These are phyloP conservation scores for Phlyctochytrium arcticum DNA, from an alignment of 192 early-diverging fungal species.

Conservation along the genomic window DNA sequence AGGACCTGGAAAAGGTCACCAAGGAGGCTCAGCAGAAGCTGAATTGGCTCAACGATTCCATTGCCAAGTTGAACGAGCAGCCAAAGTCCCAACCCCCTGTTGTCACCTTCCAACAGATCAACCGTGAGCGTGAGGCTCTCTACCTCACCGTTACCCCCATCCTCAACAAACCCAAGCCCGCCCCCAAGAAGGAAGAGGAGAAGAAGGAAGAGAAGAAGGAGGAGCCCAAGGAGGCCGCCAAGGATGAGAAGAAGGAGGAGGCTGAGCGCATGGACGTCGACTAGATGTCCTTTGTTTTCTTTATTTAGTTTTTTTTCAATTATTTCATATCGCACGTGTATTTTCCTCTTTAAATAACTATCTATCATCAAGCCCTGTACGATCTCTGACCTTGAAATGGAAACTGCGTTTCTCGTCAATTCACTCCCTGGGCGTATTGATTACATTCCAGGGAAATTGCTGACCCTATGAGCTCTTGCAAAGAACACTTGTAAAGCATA, in stretches of 20 bases:
- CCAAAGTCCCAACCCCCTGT: slow-evolving; percentile 72
- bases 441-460: too few species aligned
- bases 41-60: slow-evolving; percentile 82
- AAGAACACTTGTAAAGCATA: too few species aligned
- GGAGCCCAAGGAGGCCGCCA: slow-evolving; percentile 24
- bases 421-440: too few species aligned
- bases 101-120: slow-evolving; percentile 69
- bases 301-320: too few species aligned
- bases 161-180: slow-evolving; percentile 88
- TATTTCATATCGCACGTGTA: too few species aligned
- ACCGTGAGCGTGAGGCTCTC: slow-evolving; percentile 64
- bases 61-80: slow-evolving; percentile 68
- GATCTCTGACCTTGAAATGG: too few species aligned
- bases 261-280: slow-evolving; percentile 37
- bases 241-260: slow-evolving; percentile 58
- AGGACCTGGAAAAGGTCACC: slow-evolving; percentile 78
- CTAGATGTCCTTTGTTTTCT: too few species aligned
- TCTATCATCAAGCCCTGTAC: too few species aligned
- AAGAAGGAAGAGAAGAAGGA: slow-evolving; percentile 38
- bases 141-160: slow-evolving; percentile 71
- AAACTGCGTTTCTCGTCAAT: too few species aligned
- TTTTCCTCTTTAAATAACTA: too few species aligned
- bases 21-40: slow-evolving; percentile 71
- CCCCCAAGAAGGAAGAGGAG: slow-evolving; percentile 48
- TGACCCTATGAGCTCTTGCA: too few species aligned